A percentile compares a stretch with the other conserved stretches of the same genome.
Conservation (phyloP, 108 stramenopile genomes). For the Skeletonema costatum region DNA sequence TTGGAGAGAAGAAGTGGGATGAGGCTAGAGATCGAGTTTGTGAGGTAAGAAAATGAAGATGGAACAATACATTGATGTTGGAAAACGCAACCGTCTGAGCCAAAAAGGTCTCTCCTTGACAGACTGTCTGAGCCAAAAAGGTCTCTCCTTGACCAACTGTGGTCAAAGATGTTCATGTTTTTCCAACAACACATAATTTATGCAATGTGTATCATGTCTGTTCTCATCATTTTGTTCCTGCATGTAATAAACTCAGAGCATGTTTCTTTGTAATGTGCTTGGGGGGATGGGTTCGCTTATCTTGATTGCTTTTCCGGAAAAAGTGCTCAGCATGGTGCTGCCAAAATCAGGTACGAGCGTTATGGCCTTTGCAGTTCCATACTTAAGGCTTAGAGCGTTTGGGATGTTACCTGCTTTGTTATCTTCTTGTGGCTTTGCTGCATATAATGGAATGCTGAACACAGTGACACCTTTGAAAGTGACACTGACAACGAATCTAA, state of each 20-base stretch:
- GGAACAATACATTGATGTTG: too few species aligned
- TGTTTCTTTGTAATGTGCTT: slow-evolving; percentile 68
- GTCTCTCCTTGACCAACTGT: too few species aligned
- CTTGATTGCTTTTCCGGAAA: slow-evolving; percentile 53
- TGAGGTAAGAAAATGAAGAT: slow-evolving; percentile 21
- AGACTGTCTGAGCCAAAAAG: too few species aligned
- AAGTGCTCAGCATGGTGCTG: slow-evolving; percentile 52
- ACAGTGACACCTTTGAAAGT: slow-evolving; percentile 87
- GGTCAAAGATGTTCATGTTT: too few species aligned
- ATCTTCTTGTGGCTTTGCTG: slow-evolving; percentile 77
- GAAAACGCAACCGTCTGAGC: too few species aligned
- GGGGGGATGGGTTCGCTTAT: slow-evolving; percentile 60
- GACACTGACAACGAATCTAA: slow-evolving; percentile 62
- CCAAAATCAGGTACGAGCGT: slow-evolving; percentile 15
- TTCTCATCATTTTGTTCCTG: too few species aligned
- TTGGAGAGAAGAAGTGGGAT: slow-evolving; percentile 63
- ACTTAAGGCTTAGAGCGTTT: slow-evolving; percentile 72
- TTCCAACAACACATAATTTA: too few species aligned
- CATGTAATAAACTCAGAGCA: background rate
- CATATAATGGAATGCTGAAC: slow-evolving; percentile 78
- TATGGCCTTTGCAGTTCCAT: slow-evolving; percentile 72
- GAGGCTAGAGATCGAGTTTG: slow-evolving; percentile 59
- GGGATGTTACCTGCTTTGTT: slow-evolving; percentile 77
- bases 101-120: too few species aligned
- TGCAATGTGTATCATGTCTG: too few species aligned